phyloP scores from a whole-genome alignment of 805 yeast genomes.

The Candida bentonensis region DNA sequence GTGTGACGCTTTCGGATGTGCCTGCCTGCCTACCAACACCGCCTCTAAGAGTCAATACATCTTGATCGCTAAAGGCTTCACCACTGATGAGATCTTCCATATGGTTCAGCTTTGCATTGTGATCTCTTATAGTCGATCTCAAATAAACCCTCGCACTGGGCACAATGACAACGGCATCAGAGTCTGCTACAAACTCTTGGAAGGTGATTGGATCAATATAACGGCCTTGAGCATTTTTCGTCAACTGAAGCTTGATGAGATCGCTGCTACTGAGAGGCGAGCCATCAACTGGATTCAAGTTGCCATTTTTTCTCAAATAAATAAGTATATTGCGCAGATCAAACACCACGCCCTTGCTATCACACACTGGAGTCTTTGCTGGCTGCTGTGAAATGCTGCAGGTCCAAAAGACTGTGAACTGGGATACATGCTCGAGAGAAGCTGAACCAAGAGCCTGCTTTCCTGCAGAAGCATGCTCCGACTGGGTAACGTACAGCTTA shows the following conservation, averaged over 20 bases:
- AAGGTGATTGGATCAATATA: slow-evolving; percentile 22
- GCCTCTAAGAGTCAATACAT: slow-evolving; percentile 14
- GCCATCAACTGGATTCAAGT: slow-evolving; percentile 19
- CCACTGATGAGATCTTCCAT: slow-evolving; percentile 21
- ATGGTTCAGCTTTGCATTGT: slow-evolving; percentile 16
- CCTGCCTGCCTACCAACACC: slow-evolving; percentile 8
- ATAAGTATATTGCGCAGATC: slow-evolving; percentile 18
- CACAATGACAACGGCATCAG: slow-evolving; percentile 16
- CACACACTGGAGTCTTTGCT: slow-evolving; percentile 14
- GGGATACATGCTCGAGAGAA: not conserved
- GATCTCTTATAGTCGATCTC: slow-evolving; percentile 16
- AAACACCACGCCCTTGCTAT: slow-evolving; percentile 18
- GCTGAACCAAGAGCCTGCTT: slow-evolving; percentile 15
- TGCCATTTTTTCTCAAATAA: slow-evolving; percentile 14
- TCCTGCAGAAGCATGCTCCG: slow-evolving; percentile 21
- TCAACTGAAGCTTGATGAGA: slow-evolving; percentile 15
- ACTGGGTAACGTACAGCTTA: slow-evolving; percentile 22
- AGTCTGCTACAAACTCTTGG: slow-evolving; percentile 16
- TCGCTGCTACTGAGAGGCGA: slow-evolving; percentile 11
- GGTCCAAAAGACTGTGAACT: slow-evolving; percentile 18
- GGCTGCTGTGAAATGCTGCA: slow-evolving; percentile 21
- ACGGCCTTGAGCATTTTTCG: slow-evolving; percentile 14
- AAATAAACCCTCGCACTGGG: slow-evolving; percentile 20
- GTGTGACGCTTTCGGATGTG: not conserved
- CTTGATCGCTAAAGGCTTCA: slow-evolving; percentile 16